phyloP scores from a whole-genome alignment of 306 rosid genomes.

The Quercus variabilis region DNA sequence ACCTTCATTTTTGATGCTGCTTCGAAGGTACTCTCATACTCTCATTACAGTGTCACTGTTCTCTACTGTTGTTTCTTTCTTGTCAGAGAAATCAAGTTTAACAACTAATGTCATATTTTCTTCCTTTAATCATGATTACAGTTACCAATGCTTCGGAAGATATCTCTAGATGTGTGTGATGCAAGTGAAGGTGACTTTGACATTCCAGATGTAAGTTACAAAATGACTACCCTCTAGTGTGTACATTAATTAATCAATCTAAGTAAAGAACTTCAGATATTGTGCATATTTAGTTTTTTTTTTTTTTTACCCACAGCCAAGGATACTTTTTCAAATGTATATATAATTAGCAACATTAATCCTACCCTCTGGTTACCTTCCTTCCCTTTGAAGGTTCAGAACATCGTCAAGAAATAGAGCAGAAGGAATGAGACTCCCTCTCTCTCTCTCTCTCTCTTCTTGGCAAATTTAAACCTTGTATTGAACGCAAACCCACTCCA shows the following conservation, averaged over 20 bases:
- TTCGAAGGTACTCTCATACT: constrained; percentile 45
- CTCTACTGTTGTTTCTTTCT: not conserved
- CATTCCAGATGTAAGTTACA: constrained; percentile 62
- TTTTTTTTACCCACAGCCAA: not conserved
- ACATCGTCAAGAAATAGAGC: not conserved
- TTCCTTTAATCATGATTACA: constrained; percentile 30
- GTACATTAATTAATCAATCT: no score
- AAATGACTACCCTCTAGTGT: not conserved
- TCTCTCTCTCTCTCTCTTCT: not conserved
- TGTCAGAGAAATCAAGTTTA: constrained; percentile 12
- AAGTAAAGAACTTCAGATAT: not conserved
- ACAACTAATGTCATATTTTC: not conserved
- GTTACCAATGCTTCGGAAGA: constrained; percentile 67
- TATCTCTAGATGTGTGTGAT: constrained; percentile 79
- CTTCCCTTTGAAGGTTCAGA: not conserved
- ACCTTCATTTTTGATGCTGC: constrained; percentile 54
- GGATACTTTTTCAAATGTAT: no score
- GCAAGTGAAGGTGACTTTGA: constrained; percentile 67
- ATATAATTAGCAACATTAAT: not conserved
- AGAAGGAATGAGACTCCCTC: not conserved
- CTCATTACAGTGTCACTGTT: not conserved
- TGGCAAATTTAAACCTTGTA: not conserved
- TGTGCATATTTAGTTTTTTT: not conserved
- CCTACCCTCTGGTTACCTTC: not conserved
- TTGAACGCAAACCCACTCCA: no score